These are phyloP conservation scores for Torulaspora indica DNA, from an alignment of 805 yeast genomes.

Conservation along the genomic window DNA sequence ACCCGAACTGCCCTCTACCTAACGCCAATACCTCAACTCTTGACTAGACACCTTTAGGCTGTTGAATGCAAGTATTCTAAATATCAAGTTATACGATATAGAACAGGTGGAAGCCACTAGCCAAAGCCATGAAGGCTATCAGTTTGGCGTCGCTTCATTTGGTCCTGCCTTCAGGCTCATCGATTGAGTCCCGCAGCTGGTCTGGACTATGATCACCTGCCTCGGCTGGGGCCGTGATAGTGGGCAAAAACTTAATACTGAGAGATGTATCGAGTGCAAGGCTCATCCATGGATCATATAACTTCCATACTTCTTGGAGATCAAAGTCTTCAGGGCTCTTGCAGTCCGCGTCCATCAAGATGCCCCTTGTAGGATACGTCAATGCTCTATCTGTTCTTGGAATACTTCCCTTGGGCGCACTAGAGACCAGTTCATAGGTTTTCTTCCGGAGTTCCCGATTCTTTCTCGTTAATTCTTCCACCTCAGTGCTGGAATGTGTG, in stretches of 20 bases:
- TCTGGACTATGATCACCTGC: slow-evolving; percentile 3
- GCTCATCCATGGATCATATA: slow-evolving; percentile 37
- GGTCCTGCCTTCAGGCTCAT: slow-evolving; percentile 10
- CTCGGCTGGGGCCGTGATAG: slow-evolving; percentile 18
- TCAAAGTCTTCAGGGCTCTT: slow-evolving; percentile 25
- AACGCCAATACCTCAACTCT: too few species aligned
- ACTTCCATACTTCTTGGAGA: slow-evolving; percentile 30
- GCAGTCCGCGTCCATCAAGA: slow-evolving; percentile 20
- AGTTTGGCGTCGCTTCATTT: not conserved
- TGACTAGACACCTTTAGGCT: not conserved
- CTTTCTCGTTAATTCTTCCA: slow-evolving; percentile 12
- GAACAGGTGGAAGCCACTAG: not conserved
- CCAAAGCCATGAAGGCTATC: not conserved
- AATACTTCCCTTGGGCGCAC: slow-evolving; percentile 17
- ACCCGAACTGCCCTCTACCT: too few species aligned
- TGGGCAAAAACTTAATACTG: slow-evolving; percentile 36
- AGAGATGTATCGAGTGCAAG: slow-evolving; percentile 35
- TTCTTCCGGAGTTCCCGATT: slow-evolving; percentile 21
- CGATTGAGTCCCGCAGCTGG: slow-evolving; percentile 5
- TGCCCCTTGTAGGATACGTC: slow-evolving; percentile 18
- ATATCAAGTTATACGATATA: slow-evolving; percentile 2
- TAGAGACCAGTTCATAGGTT: slow-evolving; percentile 13
- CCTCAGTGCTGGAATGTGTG: slow-evolving; percentile 17
- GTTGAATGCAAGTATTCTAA: not conserved
- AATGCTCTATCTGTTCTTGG: slow-evolving; percentile 10